Conservation (phyloP, 306 rosid species). For the Castanopsis chinensis region DNA sequence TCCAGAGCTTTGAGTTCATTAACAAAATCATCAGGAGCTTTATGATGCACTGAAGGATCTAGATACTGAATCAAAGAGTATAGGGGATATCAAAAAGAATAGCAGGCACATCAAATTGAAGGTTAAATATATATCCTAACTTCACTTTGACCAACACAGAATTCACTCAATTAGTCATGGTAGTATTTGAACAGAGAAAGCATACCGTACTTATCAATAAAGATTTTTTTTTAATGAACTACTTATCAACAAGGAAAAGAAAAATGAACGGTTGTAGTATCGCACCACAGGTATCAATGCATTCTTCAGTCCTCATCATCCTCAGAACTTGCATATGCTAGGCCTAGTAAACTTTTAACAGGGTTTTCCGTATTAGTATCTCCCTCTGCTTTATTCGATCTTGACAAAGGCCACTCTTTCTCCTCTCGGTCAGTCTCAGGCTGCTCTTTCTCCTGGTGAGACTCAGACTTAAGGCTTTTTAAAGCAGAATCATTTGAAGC, state of each 20-base stretch:
- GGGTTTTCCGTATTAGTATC: slow-evolving; percentile 38
- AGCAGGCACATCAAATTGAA: slow-evolving; percentile 23
- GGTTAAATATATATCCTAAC: slow-evolving; percentile 4
- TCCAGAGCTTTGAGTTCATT: neutral
- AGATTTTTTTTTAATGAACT: slow-evolving; percentile 3
- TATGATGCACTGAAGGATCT: neutral
- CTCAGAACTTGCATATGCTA: slow-evolving; percentile 84
- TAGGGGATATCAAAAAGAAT: neutral
- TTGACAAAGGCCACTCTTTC: slow-evolving; percentile 12
- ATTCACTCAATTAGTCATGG: slow-evolving; percentile 12
- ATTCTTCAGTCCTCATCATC: slow-evolving; percentile 71
- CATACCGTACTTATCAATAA: slow-evolving; percentile 25
- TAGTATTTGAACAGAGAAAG: slow-evolving; percentile 7
- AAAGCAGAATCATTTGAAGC: slow-evolving; percentile 14
- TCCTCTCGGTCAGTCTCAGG: slow-evolving; percentile 17
- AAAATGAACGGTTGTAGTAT: slow-evolving; percentile 1
- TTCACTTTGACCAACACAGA: neutral
- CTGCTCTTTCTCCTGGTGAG: slow-evolving; percentile 30
- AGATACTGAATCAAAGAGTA: neutral
- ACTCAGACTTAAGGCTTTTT: slow-evolving; percentile 23
- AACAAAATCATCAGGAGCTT: neutral
- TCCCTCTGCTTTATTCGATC: slow-evolving; percentile 30
- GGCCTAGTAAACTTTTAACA: slow-evolving; percentile 67
- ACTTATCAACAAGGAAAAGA: slow-evolving; percentile 6
- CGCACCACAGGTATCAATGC: slow-evolving; percentile 6